Evolutionary conservation across 2,329 filamentous ascomycete species (phyloP).

Genomic region (Calonectria naviculata): DNA sequence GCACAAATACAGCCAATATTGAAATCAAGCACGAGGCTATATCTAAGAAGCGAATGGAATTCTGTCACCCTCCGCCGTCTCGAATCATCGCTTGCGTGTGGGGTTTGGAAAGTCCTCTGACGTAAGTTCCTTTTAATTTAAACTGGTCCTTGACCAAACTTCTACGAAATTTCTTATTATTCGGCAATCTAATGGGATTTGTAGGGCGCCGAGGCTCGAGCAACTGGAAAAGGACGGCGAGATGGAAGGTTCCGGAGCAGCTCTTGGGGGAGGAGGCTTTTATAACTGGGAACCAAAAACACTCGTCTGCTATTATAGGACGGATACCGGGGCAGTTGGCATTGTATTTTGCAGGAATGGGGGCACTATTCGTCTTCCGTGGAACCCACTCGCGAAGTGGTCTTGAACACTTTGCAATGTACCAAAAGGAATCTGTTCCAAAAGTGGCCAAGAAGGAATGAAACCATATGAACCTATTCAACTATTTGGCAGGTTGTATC

Average conservation of each 20-base stretch:
- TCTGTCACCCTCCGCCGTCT: conserved; percentile 17
- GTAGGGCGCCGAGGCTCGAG: conserved; percentile 9
- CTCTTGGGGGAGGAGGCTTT: conserved; percentile 16
- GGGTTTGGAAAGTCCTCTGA: conserved; percentile 12
- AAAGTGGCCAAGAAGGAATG: background rate
- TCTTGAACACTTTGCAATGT: background rate
- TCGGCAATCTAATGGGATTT: background rate
- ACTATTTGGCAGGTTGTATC: no score
- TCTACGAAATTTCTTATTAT: no score
- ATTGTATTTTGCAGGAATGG: conserved; percentile 18
- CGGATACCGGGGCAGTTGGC: conserved; percentile 11
- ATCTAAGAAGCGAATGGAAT: conserved; percentile 23
- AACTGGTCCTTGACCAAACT: no score
- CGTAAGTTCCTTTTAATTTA: conserved; percentile 2
- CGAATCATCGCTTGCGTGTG: conserved; percentile 22
- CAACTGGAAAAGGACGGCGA: conserved; percentile 22
- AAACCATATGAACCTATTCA: background rate
- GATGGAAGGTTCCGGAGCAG: conserved; percentile 8
- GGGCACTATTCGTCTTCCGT: conserved; percentile 23
- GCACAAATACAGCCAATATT: conserved; percentile 12
- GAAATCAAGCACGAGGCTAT: conserved; percentile 25
- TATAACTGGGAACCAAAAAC: conserved; percentile 19
- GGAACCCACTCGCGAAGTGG: conserved; percentile 25
- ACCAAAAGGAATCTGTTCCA: no score
- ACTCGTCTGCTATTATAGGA: conserved; percentile 22